Conservation (phyloP, 2,329 filamentous ascomycete genomes). For the Phialophora tarda region DNA sequence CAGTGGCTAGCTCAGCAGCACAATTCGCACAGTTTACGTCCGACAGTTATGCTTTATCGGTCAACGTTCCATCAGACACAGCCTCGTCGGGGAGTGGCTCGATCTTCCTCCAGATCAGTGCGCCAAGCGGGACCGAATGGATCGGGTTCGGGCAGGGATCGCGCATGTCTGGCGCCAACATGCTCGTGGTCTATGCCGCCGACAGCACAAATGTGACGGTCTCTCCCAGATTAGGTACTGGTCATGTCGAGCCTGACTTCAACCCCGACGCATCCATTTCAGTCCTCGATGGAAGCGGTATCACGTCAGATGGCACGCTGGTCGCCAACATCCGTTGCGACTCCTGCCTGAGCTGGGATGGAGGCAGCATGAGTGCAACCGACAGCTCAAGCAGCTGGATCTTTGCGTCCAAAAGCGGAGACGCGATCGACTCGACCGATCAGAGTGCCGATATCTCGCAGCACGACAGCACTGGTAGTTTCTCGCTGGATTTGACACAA, state of each 20-base stretch:
- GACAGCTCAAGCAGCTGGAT: constrained; percentile 56
- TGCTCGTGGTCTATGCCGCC: constrained; percentile 65
- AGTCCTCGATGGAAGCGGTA: constrained; percentile 60
- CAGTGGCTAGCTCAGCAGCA: constrained; percentile 34
- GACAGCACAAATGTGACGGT: constrained; percentile 63
- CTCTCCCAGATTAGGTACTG: constrained; percentile 57
- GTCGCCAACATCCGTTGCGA: constrained; percentile 63
- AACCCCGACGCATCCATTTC: constrained; percentile 53
- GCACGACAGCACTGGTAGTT: constrained; percentile 52
- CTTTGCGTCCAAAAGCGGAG: constrained; percentile 54
- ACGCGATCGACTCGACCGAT: constrained; percentile 56
- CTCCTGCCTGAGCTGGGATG: constrained; percentile 60
- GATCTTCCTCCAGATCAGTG: constrained; percentile 64
- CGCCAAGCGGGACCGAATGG: constrained; percentile 60
- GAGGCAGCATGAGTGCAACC: constrained; percentile 59
- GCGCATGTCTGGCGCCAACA: constrained; percentile 61
- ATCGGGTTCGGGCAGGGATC: constrained; percentile 62
- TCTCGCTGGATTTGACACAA: constrained; percentile 55
- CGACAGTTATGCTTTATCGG: constrained; percentile 40
- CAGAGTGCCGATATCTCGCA: constrained; percentile 50
- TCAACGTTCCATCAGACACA: constrained; percentile 62
- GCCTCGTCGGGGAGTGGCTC: constrained; percentile 58
- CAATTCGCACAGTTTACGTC: constrained; percentile 35
- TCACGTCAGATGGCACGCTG: constrained; percentile 57
- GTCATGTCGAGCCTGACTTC: constrained; percentile 51